Percentiles rank a stretch among this genome's conserved stretches.
Evolutionary conservation across 805 yeast genomes (phyloP).

Genomic region (Candida koratica): DNA sequence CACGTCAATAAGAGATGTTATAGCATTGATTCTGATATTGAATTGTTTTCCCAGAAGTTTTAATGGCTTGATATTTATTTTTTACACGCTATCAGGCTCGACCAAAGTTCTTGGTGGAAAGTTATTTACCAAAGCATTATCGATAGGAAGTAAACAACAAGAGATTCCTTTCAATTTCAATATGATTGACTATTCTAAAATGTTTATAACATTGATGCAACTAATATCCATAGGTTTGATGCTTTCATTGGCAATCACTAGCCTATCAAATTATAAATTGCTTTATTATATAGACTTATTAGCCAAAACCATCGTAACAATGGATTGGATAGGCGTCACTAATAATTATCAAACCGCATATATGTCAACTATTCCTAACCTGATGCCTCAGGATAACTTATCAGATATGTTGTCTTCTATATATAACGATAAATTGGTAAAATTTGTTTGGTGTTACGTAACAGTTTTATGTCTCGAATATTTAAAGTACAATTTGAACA

Average conservation of each 20-base stretch:
- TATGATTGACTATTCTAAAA: slow-evolving; percentile 12
- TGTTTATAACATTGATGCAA: slow-evolving; percentile 19
- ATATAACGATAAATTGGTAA: slow-evolving; percentile 9
- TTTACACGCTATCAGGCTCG: slow-evolving; percentile 26
- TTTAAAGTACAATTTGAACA: slow-evolving; percentile 6
- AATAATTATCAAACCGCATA: slow-evolving; percentile 3
- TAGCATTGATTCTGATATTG: slow-evolving; percentile 30
- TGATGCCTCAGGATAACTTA: background rate
- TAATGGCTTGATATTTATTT: slow-evolving; percentile 15
- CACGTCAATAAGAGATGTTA: slow-evolving; percentile 28
- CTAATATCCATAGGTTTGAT: slow-evolving; percentile 23
- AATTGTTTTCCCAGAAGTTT: slow-evolving; percentile 22
- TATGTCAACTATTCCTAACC: slow-evolving; percentile 3
- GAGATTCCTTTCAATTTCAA: slow-evolving; percentile 12
- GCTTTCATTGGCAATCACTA: slow-evolving; percentile 21
- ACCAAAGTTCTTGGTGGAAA: slow-evolving; percentile 28
- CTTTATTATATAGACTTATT: slow-evolving; percentile 19
- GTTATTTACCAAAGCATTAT: slow-evolving; percentile 17
- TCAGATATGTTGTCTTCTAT: slow-evolving; percentile 3
- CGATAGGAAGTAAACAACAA: slow-evolving; percentile 14
- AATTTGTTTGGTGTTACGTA: slow-evolving; percentile 9
- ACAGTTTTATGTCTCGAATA: slow-evolving; percentile 6
- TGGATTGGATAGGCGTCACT: slow-evolving; percentile 25
- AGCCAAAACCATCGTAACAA: slow-evolving; percentile 30
- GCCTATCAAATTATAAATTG: slow-evolving; percentile 12